These are phyloP conservation scores for Dactylella cylindrospora DNA, from an alignment of 2,329 filamentous ascomycete genomes.

Conservation along the genomic window DNA sequence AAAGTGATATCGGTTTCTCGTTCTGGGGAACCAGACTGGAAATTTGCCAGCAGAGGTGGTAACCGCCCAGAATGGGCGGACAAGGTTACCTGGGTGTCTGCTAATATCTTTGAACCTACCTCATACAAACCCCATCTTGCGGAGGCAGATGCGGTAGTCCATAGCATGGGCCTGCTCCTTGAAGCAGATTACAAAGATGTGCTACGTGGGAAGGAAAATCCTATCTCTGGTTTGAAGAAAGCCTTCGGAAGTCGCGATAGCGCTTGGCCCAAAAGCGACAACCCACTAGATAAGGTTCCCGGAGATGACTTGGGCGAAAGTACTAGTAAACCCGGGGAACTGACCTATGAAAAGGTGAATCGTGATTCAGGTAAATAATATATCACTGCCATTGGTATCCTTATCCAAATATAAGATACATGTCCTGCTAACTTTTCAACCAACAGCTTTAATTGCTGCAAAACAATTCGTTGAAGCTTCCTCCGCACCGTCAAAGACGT, in stretches of 20 bases:
- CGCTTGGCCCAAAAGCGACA: slow-evolving; percentile 51
- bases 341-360: slow-evolving; percentile 98
- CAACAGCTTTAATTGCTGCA: slow-evolving; percentile 75
- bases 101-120: slow-evolving; percentile 78
- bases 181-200: slow-evolving; percentile 98
- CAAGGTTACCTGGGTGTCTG: slow-evolving; percentile 81
- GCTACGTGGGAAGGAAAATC: slow-evolving; percentile 76
- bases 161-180: slow-evolving; percentile 92
- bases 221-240: slow-evolving; percentile 73
- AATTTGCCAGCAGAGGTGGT: slow-evolving; percentile 51
- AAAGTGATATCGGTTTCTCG: slow-evolving; percentile 41
- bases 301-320: slow-evolving; percentile 61
- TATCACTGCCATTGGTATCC: neutral
- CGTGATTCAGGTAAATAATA: slow-evolving; percentile 65
- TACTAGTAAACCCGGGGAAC: slow-evolving; percentile 55
- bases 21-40: slow-evolving; percentile 39
- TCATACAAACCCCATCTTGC: slow-evolving; percentile 76
- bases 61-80: slow-evolving; percentile 68
- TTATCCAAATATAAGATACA: neutral
- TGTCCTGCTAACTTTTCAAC: slow-evolving; percentile 12
- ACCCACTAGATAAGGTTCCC: slow-evolving; percentile 65
- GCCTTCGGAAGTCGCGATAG: slow-evolving; percentile 73
- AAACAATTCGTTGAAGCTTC: slow-evolving; percentile 64
- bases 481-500: slow-evolving; percentile 64
- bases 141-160: slow-evolving; percentile 80